A percentile compares a stretch with the other conserved stretches of the same genome.
These are phyloP conservation scores for Protea cynaroides DNA, from an alignment of 164 flowering plant species.

Conservation along the genomic window DNA sequence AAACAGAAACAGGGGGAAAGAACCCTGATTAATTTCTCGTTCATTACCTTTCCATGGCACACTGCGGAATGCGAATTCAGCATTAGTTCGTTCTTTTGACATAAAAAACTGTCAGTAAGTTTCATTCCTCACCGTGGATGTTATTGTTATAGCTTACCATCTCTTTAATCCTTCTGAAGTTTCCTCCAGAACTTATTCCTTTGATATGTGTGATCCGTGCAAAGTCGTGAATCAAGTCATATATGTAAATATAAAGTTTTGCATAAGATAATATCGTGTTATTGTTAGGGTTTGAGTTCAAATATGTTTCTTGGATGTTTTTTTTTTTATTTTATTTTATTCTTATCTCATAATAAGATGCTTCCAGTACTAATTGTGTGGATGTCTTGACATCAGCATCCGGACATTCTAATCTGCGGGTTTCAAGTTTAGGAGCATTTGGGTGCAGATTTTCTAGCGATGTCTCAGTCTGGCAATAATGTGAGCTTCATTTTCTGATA, in stretches of 20 bases:
- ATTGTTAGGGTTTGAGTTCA: too few relatives aligned
- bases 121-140: background rate
- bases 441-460: background rate
- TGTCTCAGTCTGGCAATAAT: slow-evolving; percentile 33
- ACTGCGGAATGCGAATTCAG: background rate
- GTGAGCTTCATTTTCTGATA: slow-evolving; percentile 15
- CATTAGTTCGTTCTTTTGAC: background rate
- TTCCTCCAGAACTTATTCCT: background rate
- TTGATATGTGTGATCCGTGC: background rate
- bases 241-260: background rate
- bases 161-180: background rate
- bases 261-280: too few relatives aligned
- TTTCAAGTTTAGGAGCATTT: background rate
- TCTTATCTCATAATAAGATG: background rate
- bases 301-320: background rate
- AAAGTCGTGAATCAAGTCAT: background rate
- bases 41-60: background rate
- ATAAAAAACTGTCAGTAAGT: background rate
- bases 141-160: background rate
- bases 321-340: background rate
- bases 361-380: background rate
- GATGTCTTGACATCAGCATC: background rate
- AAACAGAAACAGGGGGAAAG: too few relatives aligned
- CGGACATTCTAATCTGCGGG: background rate
- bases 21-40: too few relatives aligned